Base-by-base conservation (phyloP, 2,329 filamentous ascomycete genomes). In the Macrophomina pseudophaseolina region DNA sequence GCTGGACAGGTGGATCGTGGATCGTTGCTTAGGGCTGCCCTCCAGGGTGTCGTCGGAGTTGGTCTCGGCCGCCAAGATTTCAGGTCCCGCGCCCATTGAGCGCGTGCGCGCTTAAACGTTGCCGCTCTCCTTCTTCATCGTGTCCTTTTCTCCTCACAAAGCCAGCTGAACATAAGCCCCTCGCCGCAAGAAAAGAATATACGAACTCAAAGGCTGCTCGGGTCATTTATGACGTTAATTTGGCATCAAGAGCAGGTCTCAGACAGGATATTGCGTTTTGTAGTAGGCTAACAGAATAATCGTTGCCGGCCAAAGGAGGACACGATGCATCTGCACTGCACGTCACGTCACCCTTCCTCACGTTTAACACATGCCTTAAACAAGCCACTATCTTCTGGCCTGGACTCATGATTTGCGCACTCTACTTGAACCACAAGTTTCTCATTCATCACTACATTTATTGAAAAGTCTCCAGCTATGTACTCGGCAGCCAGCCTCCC, bases 381-480 rank as follows among this genome's bases (percentile, higher is more conserved):
- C 7, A 8, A 7, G 11, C 35, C 6, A 38, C 11, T 38, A 38
- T 38, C 11, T 38, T 38, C 11, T 12, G 35, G 35, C 35, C 11
- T 38, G 35, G 11, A 8, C 11, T 38, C 11, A 7, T 8, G 7
- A 38, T 8, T 7, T 8, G 7, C 35, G 35, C 35, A 12, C 3
- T 38, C 6, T 8, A 38, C 7, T 3, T 38, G 33, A 40, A 23
- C 52, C 16, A 23, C 32, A 46, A 49, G 18, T n/a, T 38, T 62
- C 60, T 52, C 35, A 53, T 64, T 64, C 60, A 64, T 64, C 60
- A 64, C 60, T 53, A 64, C 60, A 64, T 52, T 64, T 64, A 42
- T 64, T 38, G 8, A 64, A 64, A 64, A 32, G 28, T 64, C 60
- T 53, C 48, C 33, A 64, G 33, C 48, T 64, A 64, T 64, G 33